A percentile compares a stretch with the other conserved stretches of the same genome.
These are phyloP conservation scores for Colletotrichum zoysiae DNA, from an alignment of 2,329 filamentous ascomycete genomes.

Conservation along the genomic window DNA sequence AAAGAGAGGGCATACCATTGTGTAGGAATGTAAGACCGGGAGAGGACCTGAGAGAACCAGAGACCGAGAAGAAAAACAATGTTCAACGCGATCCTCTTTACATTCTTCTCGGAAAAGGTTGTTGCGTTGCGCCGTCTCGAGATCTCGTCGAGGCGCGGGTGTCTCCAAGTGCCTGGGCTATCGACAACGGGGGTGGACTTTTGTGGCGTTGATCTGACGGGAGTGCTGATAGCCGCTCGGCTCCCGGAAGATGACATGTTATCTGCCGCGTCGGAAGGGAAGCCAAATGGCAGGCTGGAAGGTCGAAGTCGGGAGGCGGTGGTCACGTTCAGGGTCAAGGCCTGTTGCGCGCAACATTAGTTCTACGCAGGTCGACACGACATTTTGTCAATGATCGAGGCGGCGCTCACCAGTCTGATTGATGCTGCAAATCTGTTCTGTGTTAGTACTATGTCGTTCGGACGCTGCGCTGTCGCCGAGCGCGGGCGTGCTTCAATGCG, in stretches of 20 bases:
- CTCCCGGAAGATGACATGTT: constrained; percentile 50
- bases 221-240: constrained; percentile 46
- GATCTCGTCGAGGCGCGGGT: constrained; percentile 91
- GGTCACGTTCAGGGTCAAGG: constrained; percentile 35
- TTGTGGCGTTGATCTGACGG: constrained; percentile 58
- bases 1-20: constrained; percentile 53
- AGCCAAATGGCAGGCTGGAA: not conserved
- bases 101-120: constrained; percentile 82
- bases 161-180: constrained; percentile 86
- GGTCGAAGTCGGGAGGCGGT: constrained; percentile 18
- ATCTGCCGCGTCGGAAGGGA: not conserved
- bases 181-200: constrained; percentile 54
- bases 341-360: constrained; percentile 32
- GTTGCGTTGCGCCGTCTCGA: constrained; percentile 81
- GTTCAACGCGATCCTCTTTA: constrained; percentile 79
- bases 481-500: constrained; percentile 39
- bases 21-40: constrained; percentile 52
- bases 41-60: constrained; percentile 52
- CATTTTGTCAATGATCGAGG: not conserved
- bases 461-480: constrained; percentile 40
- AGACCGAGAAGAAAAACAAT: constrained; percentile 59
- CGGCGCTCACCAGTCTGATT: constrained; percentile 22
- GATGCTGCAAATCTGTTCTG: constrained; percentile 39
- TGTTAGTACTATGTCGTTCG: constrained; percentile 45
- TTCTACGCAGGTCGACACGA: not conserved